Evolutionary conservation across 768 basidiomycete species (phyloP), one percentile per base, ranked within the genome.

Genomic region (Sarcodon sp.): DNA sequence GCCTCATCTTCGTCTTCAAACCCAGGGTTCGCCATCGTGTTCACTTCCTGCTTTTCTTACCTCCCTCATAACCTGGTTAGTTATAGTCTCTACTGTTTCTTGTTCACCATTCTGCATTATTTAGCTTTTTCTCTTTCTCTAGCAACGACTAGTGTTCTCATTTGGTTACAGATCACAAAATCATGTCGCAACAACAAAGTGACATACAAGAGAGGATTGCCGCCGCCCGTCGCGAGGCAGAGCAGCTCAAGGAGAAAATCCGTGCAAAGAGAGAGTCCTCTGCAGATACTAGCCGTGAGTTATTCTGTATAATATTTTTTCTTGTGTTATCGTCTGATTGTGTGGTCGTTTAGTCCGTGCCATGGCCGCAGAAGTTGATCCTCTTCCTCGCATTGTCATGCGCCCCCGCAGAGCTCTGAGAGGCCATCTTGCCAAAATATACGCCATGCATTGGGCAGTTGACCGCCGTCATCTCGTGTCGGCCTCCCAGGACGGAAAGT

Each of bases 371-470:
- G 96, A 99, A 62, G 87, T 97, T 37, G 92, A 96, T 55, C 83
- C 91, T 13, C 75, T 99, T 46, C 94, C 94, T 38, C 87, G 94
- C 51, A 90, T 99, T 60, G 84, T 94, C 35, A 93, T 99, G 88
- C 87, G 90, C 57, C 88, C 91, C 47, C 80, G 96, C 50, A 86
- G 94, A 56, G 87, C 90, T 53, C 82, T 99, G 57, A 84, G 92
- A 61, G 94, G 94, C 27, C 94, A 99, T 68, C 80, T 99, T 46
- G 94, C 94, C 52, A 99, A 99, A 75, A 98, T 99, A 61, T 99
- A 99, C 65, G 94, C 94, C 44, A 96, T 99, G 88, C 96, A 99
- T 66, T 99, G 96, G 96, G 87, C 94, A 33, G 82, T 87, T 46
- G 94, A 99, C 72, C 80, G 91, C 60, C 77, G 96, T 58, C 94